phyloP scores from a whole-genome alignment of 2,329 filamentous ascomycete genomes.

The Aspergillus ruber region DNA sequence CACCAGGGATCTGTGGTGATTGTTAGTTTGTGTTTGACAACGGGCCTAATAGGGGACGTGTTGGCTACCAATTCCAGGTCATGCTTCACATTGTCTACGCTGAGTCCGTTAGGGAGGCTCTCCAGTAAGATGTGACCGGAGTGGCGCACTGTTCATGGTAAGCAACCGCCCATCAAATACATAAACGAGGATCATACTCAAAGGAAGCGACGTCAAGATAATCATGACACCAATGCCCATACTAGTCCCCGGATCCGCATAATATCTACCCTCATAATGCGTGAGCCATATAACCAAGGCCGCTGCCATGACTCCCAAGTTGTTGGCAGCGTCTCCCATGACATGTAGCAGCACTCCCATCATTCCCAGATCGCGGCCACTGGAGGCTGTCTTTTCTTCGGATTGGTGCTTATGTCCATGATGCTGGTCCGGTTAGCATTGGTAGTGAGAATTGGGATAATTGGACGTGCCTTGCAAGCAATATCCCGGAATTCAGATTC shows the following conservation, averaged over 20 bases:
- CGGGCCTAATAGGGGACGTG: background rate
- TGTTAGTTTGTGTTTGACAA: conserved; percentile 8
- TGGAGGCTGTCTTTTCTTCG: conserved; percentile 16
- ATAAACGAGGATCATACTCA: conserved; percentile 30
- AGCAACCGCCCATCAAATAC: background rate
- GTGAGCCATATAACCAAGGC: conserved; percentile 64
- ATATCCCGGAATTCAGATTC: background rate
- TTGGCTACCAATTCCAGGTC: conserved; percentile 57
- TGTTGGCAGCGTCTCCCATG: conserved; percentile 67
- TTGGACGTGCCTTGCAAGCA: background rate
- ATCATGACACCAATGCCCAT: conserved; percentile 70
- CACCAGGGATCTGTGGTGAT: conserved; percentile 52
- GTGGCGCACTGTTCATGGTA: conserved; percentile 16
- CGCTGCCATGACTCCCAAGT: conserved; percentile 66
- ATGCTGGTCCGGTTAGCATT: conserved; percentile 11
- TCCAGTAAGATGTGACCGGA: conserved; percentile 61
- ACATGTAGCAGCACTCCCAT: conserved; percentile 66
- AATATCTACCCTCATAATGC: conserved; percentile 54
- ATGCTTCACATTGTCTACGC: conserved; percentile 57
- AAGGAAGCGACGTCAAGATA: conserved; percentile 55
- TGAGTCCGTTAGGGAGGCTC: conserved; percentile 56
- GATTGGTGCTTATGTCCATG: conserved; percentile 20
- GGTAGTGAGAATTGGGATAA: background rate
- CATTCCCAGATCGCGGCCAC: conserved; percentile 61
- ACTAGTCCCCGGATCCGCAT: conserved; percentile 64